Percentiles rank a stretch among this genome's conserved stretches.
phyloP scores from a whole-genome alignment of 495 filamentous ascomycete genomes.

The Xylaria palmicola region DNA sequence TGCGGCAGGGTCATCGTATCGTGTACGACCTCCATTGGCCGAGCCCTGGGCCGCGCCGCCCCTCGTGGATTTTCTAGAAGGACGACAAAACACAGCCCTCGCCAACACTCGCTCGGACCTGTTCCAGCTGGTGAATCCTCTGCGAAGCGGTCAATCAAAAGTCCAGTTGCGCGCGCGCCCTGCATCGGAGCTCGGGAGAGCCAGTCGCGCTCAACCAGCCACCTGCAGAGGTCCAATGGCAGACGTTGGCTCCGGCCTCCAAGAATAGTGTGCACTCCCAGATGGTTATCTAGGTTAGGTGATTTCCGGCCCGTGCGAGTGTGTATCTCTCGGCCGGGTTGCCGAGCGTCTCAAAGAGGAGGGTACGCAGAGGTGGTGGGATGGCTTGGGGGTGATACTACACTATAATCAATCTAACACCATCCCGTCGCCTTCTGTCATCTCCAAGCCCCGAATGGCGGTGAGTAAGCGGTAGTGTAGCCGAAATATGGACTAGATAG shows the following conservation, averaged over 20 bases:
- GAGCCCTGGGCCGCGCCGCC: background rate
- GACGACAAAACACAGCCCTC: conserved; percentile 3
- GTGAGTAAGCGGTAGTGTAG: conserved; percentile 4
- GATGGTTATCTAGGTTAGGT: background rate
- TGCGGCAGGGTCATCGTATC: conserved; percentile 7
- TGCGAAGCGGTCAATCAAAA: conserved; percentile 6
- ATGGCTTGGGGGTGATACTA: conserved; percentile 12
- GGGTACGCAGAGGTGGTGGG: background rate
- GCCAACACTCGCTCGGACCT: background rate
- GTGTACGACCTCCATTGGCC: conserved; percentile 13
- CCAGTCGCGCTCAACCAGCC: background rate
- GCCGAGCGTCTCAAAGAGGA: background rate
- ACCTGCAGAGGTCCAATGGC: background rate
- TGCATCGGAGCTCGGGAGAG: background rate
- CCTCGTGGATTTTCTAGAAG: conserved; percentile 6
- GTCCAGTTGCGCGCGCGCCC: background rate
- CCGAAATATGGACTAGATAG: conserved; percentile 2
- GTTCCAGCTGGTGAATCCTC: background rate
- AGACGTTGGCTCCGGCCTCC: background rate
- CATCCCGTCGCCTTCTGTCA: background rate
- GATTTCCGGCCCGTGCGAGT: too few species aligned
- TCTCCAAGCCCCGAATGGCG: conserved; percentile 7
- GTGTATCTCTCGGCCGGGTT: conserved; percentile 7
- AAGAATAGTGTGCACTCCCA: background rate
- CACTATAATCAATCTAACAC: conserved; percentile 6